Evolutionary conservation across 2,329 filamentous ascomycete species (phyloP).

Genomic region (Xylariales sp.): DNA sequence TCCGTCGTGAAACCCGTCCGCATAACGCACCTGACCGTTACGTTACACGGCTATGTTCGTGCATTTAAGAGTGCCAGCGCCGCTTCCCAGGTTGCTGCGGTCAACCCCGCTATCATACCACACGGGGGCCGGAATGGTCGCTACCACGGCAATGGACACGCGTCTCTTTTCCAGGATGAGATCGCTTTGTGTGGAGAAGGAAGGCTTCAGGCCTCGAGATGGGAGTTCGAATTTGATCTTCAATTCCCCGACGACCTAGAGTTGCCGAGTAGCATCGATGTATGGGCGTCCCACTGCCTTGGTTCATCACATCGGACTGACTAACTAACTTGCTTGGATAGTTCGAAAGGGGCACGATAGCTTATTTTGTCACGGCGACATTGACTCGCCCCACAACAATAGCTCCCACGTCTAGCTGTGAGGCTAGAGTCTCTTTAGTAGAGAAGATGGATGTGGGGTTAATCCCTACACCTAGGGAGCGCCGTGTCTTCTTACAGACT

Average conservation of each 20-base stretch:
- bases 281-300: slow-evolving; percentile 59
- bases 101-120: slow-evolving; percentile 56
- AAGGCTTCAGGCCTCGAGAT: slow-evolving; percentile 76
- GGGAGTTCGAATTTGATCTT: slow-evolving; percentile 82
- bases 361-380: slow-evolving; percentile 90
- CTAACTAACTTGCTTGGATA: slow-evolving; percentile 54
- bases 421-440: slow-evolving; percentile 81
- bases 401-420: slow-evolving; percentile 80
- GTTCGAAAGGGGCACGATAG: slow-evolving; percentile 95
- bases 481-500: slow-evolving; percentile 88
- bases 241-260: slow-evolving; percentile 74
- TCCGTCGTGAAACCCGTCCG: slow-evolving; percentile 79
- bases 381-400: slow-evolving; percentile 90
- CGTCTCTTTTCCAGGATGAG: slow-evolving; percentile 86
- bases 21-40: slow-evolving; percentile 83
- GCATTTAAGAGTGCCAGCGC: slow-evolving; percentile 78
- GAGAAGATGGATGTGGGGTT: slow-evolving; percentile 88
- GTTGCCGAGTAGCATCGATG: slow-evolving; percentile 93
- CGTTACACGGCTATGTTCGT: slow-evolving; percentile 81
- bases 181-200: slow-evolving; percentile 83
- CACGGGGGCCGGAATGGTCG: slow-evolving; percentile 57
- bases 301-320: slow-evolving; percentile 9
- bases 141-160: slow-evolving; percentile 81
- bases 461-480: slow-evolving; percentile 78
- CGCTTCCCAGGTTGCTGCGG: slow-evolving; percentile 59